Conservation (phyloP, 1,284 basidiomycete species). For the Marasmius oreades region DNA sequence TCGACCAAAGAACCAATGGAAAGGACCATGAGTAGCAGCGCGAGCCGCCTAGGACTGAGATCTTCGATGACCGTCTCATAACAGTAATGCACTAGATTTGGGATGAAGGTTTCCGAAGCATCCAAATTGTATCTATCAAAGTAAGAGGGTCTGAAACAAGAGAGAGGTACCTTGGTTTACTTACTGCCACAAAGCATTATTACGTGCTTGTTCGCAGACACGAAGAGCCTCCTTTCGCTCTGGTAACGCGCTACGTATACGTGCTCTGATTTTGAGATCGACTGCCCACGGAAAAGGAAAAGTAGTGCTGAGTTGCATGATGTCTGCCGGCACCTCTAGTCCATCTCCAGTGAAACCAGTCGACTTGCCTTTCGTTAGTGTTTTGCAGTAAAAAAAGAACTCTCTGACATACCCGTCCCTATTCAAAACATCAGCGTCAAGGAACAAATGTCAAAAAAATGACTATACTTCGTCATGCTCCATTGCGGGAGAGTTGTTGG, state of each 20-base stretch:
- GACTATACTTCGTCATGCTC: not conserved
- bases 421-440: not conserved
- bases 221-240: constrained; percentile 49
- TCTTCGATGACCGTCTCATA: constrained; percentile 53
- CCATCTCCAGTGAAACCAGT: constrained; percentile 16
- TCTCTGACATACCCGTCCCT: not conserved
- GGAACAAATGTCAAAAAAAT: too few species aligned
- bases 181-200: constrained; percentile 69
- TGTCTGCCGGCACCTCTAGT: constrained; percentile 46
- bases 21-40: constrained; percentile 63
- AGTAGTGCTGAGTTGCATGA: constrained; percentile 54
- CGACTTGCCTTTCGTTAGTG: not conserved
- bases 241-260: constrained; percentile 58
- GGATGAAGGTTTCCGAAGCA: constrained; percentile 60
- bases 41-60: constrained; percentile 57
- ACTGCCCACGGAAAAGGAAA: constrained; percentile 63
- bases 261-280: constrained; percentile 52
- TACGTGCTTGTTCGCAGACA: constrained; percentile 56
- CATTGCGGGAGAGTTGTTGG: constrained; percentile 4
- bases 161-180: constrained; percentile 24
- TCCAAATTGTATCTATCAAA: constrained; percentile 58
- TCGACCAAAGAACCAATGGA: constrained; percentile 67
- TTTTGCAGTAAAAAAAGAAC: not conserved
- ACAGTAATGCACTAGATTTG: constrained; percentile 62
- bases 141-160: constrained; percentile 16